A percentile compares a stretch with the other conserved stretches of the same genome.
Conservation (phyloP, 352 stramenopile genomes). For the Pythium phragmitis region DNA sequence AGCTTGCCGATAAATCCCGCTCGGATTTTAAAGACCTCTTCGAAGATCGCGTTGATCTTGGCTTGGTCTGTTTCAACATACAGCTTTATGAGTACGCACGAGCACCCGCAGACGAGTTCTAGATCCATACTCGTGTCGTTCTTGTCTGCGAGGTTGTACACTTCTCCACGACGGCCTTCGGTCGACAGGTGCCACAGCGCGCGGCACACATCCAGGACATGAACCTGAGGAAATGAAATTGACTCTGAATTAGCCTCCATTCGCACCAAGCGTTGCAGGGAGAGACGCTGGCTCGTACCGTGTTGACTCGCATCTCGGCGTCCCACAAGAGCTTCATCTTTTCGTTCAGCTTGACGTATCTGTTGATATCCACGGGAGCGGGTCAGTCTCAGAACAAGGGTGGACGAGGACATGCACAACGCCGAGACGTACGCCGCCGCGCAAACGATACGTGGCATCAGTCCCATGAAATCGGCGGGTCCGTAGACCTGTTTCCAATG, state of each 20-base stretch:
- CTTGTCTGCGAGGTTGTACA: slow-evolving; percentile 88
- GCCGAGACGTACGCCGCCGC: slow-evolving; percentile 62
- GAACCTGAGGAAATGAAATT: slow-evolving; percentile 41
- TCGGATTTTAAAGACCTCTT: slow-evolving; percentile 80
- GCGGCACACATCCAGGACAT: slow-evolving; percentile 75
- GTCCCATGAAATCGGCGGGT: slow-evolving; percentile 67
- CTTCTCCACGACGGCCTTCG: slow-evolving; percentile 44
- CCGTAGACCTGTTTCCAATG: slow-evolving; percentile 62
- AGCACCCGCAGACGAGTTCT: background rate
- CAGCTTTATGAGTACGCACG: background rate
- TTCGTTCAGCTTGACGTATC: slow-evolving; percentile 81
- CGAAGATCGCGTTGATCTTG: slow-evolving; percentile 75
- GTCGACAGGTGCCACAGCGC: slow-evolving; percentile 76
- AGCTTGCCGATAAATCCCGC: slow-evolving; percentile 86
- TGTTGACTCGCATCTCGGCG: slow-evolving; percentile 86
- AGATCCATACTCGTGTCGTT: slow-evolving; percentile 75
- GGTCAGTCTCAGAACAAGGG: background rate
- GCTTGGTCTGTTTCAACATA: slow-evolving; percentile 50
- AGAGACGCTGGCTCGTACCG: slow-evolving; percentile 30
- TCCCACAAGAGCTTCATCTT: slow-evolving; percentile 90
- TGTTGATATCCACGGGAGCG: slow-evolving; percentile 15
- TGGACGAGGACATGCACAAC: slow-evolving; percentile 8
- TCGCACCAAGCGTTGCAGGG: background rate
- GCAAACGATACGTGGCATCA: slow-evolving; percentile 87
- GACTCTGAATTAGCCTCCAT: background rate